phyloP scores from a whole-genome alignment of 2,329 filamentous ascomycete genomes.

The Sarocladiaceae sp. region DNA sequence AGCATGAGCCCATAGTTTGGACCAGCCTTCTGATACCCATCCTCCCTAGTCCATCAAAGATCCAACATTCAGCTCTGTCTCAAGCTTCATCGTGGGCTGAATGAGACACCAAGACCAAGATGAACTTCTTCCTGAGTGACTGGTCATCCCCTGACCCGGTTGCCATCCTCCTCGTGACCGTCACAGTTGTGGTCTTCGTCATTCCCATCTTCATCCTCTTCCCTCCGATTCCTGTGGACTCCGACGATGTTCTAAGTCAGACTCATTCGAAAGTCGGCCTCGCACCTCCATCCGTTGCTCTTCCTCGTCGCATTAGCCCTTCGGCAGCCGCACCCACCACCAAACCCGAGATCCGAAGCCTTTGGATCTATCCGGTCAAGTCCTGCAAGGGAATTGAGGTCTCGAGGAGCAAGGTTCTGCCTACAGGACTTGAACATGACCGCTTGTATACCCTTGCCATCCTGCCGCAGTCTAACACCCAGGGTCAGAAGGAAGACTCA shows the following conservation, averaged over 20 bases:
- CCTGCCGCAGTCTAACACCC: slow-evolving; percentile 30
- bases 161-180: slow-evolving; percentile 34
- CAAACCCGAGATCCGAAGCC: slow-evolving; percentile 45
- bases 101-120: no score
- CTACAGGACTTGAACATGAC: slow-evolving; percentile 72
- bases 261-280: slow-evolving; percentile 49
- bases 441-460: slow-evolving; percentile 81
- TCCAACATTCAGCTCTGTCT: no score
- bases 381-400: slow-evolving; percentile 77
- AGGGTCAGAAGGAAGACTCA: slow-evolving; percentile 35
- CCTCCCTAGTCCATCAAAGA: no score
- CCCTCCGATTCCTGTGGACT: slow-evolving; percentile 48
- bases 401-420: slow-evolving; percentile 56
- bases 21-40: no score
- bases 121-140: slow-evolving; percentile 17
- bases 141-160: slow-evolving; percentile 23
- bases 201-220: slow-evolving; percentile 51
- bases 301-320: slow-evolving; percentile 19
- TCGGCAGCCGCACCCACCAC: slow-evolving; percentile 2
- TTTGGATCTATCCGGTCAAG: slow-evolving; percentile 81
- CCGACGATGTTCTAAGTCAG: slow-evolving; percentile 49
- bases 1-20: no score
- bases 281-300: slow-evolving; percentile 30
- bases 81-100: no score
- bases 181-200: slow-evolving; percentile 46